phyloP scores from a whole-genome alignment of 495 filamentous ascomycete genomes.

The Aspergillus haitiensis region DNA sequence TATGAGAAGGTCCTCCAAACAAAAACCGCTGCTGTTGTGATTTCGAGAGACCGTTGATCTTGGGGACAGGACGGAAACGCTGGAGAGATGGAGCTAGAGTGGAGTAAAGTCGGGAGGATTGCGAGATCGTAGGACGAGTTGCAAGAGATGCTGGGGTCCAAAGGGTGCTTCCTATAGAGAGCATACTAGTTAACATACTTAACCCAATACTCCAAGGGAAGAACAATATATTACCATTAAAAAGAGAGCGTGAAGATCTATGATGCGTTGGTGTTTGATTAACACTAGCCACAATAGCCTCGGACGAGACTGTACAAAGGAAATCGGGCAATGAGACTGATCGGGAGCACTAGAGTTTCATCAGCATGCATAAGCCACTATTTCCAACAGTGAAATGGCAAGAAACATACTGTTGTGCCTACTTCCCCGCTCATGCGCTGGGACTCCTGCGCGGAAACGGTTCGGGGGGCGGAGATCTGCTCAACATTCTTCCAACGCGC shows the following conservation, averaged over 20 bases:
- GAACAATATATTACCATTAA: constrained; percentile 17
- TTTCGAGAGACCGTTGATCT: constrained; percentile 28
- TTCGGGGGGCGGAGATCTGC: constrained; percentile 22
- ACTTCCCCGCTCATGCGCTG: constrained; percentile 20
- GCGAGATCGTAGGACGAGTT: constrained; percentile 17
- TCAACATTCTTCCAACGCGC: constrained; percentile 38
- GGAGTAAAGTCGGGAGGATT: constrained; percentile 38
- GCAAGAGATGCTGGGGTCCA: constrained; percentile 29
- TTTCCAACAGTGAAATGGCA: background rate
- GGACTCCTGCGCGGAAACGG: constrained; percentile 22
- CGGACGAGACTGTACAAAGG: constrained; percentile 31
- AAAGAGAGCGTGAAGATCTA: constrained; percentile 23
- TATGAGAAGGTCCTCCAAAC: constrained; percentile 57
- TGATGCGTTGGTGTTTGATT: constrained; percentile 23
- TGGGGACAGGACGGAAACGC: constrained; percentile 26
- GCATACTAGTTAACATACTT: background rate
- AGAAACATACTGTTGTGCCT: constrained; percentile 25
- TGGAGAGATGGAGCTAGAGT: constrained; percentile 36
- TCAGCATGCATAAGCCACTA: constrained; percentile 1
- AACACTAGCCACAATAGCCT: constrained; percentile 27
- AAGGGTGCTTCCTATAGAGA: constrained; percentile 23
- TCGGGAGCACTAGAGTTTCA: constrained; percentile 8
- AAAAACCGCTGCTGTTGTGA: constrained; percentile 51
- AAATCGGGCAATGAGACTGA: constrained; percentile 31
- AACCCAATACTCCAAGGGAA: background rate